Conservation (phyloP, 164 flowering plant species). For the grape (Vitis vinifera) region ASM3070453v1 NC_081809.1:5876001-5876500, state of each 20-base stretch:
- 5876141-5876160: slow-evolving; percentile 14
- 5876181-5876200: slow-evolving; percentile 31
- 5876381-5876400: too few species aligned
- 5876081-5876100: slow-evolving; percentile 5
- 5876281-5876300: too few species aligned
- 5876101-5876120: slow-evolving; percentile 23
- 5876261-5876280: not conserved
- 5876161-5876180: slow-evolving; percentile 30
- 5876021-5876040: not conserved
- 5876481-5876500: too few species aligned
- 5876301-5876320: too few species aligned
- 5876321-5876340: too few species aligned
- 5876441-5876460: too few species aligned
- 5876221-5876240: slow-evolving; percentile 39
- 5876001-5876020: not conserved
- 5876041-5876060: not conserved
- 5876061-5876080: not conserved
- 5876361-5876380: too few species aligned
- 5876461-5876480: too few species aligned
- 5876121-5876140: slow-evolving; percentile 33
- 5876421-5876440: too few species aligned
- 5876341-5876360: too few species aligned
- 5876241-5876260: slow-evolving; percentile 13
- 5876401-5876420: too few species aligned
- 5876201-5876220: slow-evolving; percentile 33